phyloP scores from a whole-genome alignment of 805 yeast species.

The Candida easanensis region DNA sequence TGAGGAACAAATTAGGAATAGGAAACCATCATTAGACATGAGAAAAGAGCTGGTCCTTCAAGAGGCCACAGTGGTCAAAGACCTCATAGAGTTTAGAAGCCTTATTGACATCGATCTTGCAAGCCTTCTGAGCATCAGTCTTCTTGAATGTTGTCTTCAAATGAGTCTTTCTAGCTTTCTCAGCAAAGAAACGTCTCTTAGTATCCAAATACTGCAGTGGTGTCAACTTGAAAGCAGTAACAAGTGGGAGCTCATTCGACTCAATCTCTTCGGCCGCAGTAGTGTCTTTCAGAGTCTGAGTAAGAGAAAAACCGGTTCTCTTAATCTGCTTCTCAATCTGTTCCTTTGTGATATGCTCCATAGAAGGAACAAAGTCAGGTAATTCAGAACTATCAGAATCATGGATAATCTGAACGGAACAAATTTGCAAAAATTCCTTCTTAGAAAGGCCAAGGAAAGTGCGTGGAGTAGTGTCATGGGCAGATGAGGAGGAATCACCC shows the following conservation, averaged over 20 bases:
- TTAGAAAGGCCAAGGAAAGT: constrained; percentile 6
- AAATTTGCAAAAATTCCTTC: constrained; percentile 10
- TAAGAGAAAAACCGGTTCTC: constrained; percentile 12
- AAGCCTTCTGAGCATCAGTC: constrained; percentile 97
- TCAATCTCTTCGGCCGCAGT: constrained; percentile 7
- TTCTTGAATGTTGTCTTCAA: constrained; percentile 81
- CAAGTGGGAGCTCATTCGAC: constrained; percentile 15
- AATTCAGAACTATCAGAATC: constrained; percentile 11
- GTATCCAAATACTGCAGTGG: constrained; percentile 44
- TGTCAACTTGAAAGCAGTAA: constrained; percentile 20
- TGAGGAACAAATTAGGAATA: no score
- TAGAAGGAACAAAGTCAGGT: constrained; percentile 23
- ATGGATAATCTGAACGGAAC: constrained; percentile 23
- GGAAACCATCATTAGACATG: neutral
- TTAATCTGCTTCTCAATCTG: constrained; percentile 14
- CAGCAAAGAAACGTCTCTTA: constrained; percentile 81
- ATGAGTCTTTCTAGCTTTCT: constrained; percentile 76
- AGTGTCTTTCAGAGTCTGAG: constrained; percentile 13
- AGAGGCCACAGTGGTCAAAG: constrained; percentile 90
- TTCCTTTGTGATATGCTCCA: constrained; percentile 7
- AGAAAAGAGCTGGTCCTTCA: constrained; percentile 62
- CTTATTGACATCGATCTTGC: constrained; percentile 94
- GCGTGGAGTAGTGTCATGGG: constrained; percentile 3
- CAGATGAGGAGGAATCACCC: neutral
- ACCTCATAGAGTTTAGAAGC: constrained; percentile 90